Evolutionary conservation across 495 filamentous ascomycete species (phyloP), one percentile per base, ranked within the genome.

Genomic region (Mycothermus thermophilus): DNA sequence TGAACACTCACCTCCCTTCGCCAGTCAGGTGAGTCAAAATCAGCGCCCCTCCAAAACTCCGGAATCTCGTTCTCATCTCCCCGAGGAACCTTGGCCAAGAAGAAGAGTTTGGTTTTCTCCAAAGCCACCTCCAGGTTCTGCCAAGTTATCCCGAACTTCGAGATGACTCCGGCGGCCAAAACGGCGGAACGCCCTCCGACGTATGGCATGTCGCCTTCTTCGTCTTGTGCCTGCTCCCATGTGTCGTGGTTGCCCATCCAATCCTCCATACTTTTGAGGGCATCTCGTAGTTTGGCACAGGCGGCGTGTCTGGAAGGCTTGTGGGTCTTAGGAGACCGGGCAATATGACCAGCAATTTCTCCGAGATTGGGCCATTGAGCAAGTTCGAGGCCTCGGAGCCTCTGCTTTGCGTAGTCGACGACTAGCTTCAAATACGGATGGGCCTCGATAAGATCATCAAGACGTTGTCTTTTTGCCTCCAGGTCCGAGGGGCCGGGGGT

Each of bases 361-460:
- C 27, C 14, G 3, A 41, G 22, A n/a, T 41, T 27, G 8, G 35
- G 38, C 32, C 32, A 35, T n/a, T 26, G 16, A 1, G 38, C 32
- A 14, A 27, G 38, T 1, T 21, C 5, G 15, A n/a, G n/a, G n/a
- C n/a, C n/a, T n/a, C n/a, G n/a, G n/a, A n/a, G n/a, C n/a, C n/a
- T n/a, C n/a, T n/a, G n/a, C n/a, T n/a, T n/a, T n/a, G n/a, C n/a
- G n/a, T n/a, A n/a, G n/a, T n/a, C n/a, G n/a, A n/a, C n/a, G n/a
- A n/a, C n/a, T n/a, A n/a, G n/a, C n/a, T n/a, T n/a, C n/a, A n/a
- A n/a, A n/a, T n/a, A n/a, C n/a, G n/a, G n/a, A n/a, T n/a, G n/a
- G n/a, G n/a, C n/a, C n/a, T n/a, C n/a, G n/a, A n/a, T n/a, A n/a
- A n/a, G n/a, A n/a, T n/a, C n/a, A n/a, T n/a, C n/a, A n/a, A n/a